Percentiles rank a stretch among this genome's conserved stretches.
Conservation (phyloP, 306 rosid species). For the Citrullus colocynthis region DNA sequence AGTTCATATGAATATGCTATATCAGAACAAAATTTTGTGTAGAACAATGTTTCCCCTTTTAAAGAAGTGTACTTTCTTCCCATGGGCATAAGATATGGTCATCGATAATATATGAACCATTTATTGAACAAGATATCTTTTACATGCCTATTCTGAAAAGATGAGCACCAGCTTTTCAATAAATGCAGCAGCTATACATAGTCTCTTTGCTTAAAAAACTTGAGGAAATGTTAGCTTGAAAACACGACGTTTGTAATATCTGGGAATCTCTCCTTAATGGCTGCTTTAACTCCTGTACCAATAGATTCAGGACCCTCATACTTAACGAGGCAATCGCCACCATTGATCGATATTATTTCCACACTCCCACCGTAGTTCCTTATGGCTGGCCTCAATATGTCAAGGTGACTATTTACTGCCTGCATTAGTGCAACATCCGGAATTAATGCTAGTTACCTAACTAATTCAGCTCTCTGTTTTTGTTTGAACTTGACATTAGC, state of each 20-base stretch:
- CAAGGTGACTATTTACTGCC: slow-evolving; percentile 79
- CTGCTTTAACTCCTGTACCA: slow-evolving; percentile 84
- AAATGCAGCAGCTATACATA: slow-evolving; percentile 2
- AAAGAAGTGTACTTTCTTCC: not conserved
- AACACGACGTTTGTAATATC: slow-evolving; percentile 62
- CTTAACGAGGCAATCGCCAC: slow-evolving; percentile 47
- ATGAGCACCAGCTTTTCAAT: not conserved
- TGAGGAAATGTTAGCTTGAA: slow-evolving; percentile 16
- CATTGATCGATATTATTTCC: slow-evolving; percentile 58
- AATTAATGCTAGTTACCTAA: not conserved
- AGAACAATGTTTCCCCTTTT: not conserved
- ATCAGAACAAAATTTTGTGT: not conserved
- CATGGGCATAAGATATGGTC: not conserved
- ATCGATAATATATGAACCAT: not conserved
- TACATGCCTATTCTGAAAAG: not conserved
- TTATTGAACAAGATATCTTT: not conserved
- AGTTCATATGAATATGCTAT: not conserved
- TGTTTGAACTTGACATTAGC: not conserved
- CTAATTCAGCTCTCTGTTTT: not conserved
- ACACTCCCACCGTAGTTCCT: slow-evolving; percentile 86
- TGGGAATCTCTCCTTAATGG: slow-evolving; percentile 82
- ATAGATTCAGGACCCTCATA: slow-evolving; percentile 80
- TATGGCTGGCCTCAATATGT: slow-evolving; percentile 81
- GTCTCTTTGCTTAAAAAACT: not conserved
- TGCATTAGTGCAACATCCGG: slow-evolving; percentile 12